Conservation (phyloP, 352 stramenopile genomes). For the Saprolegnia diclina region DNA sequence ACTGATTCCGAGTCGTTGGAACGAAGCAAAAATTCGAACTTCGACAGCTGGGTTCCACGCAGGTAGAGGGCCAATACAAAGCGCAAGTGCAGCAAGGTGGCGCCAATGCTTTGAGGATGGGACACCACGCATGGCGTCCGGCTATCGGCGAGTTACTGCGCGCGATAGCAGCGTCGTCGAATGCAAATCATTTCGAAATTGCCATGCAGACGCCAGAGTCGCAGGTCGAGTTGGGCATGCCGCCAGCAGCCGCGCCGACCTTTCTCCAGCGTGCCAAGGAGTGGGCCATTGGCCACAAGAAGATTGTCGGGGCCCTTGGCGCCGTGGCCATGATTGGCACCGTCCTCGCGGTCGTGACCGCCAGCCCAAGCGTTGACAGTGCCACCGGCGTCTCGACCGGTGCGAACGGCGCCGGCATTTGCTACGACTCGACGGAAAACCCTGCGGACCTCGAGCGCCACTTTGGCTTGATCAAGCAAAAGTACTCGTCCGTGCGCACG, state of each 20-base stretch:
- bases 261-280: background rate
- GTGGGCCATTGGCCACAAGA: conserved; percentile 11
- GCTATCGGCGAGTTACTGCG: too few species aligned
- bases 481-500: conserved; percentile 57
- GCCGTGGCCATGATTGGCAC: conserved; percentile 19
- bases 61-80: background rate
- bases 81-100: background rate
- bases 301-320: background rate
- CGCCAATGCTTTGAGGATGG: background rate
- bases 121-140: background rate
- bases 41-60: background rate
- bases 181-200: background rate
- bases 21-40: background rate
- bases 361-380: background rate
- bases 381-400: background rate
- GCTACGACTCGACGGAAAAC: conserved; percentile 25
- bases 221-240: background rate
- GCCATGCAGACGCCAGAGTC: background rate
- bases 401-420: conserved; percentile 6
- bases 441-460: conserved; percentile 13
- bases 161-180: background rate
- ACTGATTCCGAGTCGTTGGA: background rate
- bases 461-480: conserved; percentile 17
- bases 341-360: conserved; percentile 6
- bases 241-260: background rate